Evolutionary conservation across 306 rosid genomes (phyloP).

Genomic region (Begonia fuchsioides): DNA sequence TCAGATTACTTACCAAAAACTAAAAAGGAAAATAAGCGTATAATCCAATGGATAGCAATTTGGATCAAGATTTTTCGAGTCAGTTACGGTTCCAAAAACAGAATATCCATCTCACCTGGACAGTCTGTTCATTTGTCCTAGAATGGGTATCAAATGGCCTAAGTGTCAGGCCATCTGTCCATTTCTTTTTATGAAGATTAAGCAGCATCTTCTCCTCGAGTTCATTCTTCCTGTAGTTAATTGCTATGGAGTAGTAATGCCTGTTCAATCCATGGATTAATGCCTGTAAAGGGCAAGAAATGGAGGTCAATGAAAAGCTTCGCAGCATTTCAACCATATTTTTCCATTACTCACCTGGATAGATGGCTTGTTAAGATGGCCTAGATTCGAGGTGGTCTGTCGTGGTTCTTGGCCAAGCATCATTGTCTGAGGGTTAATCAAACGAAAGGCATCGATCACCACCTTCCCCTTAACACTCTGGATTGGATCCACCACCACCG

Average conservation of each 20-base stretch:
- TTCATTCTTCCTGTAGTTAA: constrained; percentile 86
- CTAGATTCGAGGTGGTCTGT: constrained; percentile 84
- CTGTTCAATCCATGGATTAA: constrained; percentile 88
- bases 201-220: constrained; percentile 92
- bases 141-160: constrained; percentile 73
- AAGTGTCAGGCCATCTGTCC: constrained; percentile 89
- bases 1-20: no score
- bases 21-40: background rate
- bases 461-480: constrained; percentile 96
- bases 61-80: no score
- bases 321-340: background rate
- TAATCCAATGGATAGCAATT: no score
- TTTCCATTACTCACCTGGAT: constrained; percentile 39
- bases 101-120: constrained; percentile 36
- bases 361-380: constrained; percentile 96
- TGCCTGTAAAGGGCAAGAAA: constrained; percentile 38
- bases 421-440: constrained; percentile 90
- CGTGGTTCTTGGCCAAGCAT: constrained; percentile 96
- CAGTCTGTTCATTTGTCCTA: constrained; percentile 87
- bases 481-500: constrained; percentile 94
- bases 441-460: constrained; percentile 90
- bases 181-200: constrained; percentile 91
- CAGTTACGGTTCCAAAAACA: no score
- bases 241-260: constrained; percentile 88
- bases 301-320: constrained; percentile 10